Percentiles rank a stretch among this genome's conserved stretches.
phyloP scores from a whole-genome alignment of 2,329 filamentous ascomycete genomes.

The Aschersonia sp. region DNA sequence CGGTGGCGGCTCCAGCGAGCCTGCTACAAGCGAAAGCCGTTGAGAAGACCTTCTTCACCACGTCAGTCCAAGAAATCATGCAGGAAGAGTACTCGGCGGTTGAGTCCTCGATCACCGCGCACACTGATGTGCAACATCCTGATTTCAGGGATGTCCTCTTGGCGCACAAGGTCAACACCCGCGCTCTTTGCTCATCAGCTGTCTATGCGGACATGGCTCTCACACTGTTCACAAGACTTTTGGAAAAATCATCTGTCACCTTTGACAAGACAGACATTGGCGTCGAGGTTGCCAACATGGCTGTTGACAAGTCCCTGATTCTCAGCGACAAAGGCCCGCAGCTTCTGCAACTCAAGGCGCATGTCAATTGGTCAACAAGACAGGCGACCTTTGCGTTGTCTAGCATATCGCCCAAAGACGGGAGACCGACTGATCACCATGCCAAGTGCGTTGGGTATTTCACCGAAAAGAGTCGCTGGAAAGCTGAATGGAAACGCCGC shows the following conservation, averaged over 20 bases:
- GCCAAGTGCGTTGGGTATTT: slow-evolving; percentile 5
- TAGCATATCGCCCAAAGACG: slow-evolving; percentile 7
- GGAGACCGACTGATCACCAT: slow-evolving; percentile 6
- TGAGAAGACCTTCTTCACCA: background rate
- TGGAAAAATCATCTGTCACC: slow-evolving; percentile 4
- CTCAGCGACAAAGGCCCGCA: slow-evolving; percentile 5
- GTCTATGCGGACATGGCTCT: slow-evolving; percentile 8
- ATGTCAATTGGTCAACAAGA: slow-evolving; percentile 6
- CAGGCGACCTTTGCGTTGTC: slow-evolving; percentile 8
- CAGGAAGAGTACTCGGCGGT: background rate
- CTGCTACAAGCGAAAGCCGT: background rate
- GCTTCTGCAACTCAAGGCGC: slow-evolving; percentile 7
- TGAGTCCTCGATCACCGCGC: background rate
- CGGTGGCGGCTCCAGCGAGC: background rate
- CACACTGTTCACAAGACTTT: slow-evolving; percentile 5
- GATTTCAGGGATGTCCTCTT: background rate
- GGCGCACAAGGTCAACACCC: background rate
- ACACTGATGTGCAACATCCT: background rate
- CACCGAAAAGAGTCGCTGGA: background rate
- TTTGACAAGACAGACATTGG: slow-evolving; percentile 2
- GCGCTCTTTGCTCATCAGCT: slow-evolving; percentile 4
- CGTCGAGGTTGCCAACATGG: slow-evolving; percentile 9
- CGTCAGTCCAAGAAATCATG: slow-evolving; percentile 1
- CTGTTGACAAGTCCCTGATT: slow-evolving; percentile 9
- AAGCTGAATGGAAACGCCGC: slow-evolving; percentile 10